phyloP scores from a whole-genome alignment of 306 rosid genomes.

The Purshia tridentata region DNA sequence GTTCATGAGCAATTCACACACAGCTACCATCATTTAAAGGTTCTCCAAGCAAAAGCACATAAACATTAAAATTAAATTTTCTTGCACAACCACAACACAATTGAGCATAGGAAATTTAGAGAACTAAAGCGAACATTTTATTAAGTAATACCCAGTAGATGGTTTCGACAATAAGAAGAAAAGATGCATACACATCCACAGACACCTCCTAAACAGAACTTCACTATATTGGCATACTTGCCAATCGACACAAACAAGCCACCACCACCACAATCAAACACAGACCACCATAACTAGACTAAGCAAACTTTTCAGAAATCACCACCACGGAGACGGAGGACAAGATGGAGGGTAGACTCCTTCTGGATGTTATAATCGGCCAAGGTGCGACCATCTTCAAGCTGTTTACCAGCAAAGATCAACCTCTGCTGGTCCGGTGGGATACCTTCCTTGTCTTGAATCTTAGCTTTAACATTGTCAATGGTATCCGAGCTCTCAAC shows the following conservation, averaged over 20 bases:
- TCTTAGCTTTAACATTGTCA: slow-evolving; percentile 23
- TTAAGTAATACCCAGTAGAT: not conserved
- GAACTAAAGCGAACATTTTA: not conserved
- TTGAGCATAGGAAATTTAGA: not conserved
- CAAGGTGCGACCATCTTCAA: slow-evolving; percentile 28
- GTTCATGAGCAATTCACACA: not conserved
- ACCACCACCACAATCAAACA: not conserved
- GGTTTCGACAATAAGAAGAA: not conserved
- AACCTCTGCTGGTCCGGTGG: slow-evolving; percentile 27
- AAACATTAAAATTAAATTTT: not conserved
- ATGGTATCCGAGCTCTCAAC: slow-evolving; percentile 31
- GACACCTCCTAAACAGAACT: not conserved
- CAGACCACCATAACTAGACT: not conserved
- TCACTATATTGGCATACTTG: not conserved
- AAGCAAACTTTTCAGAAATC: slow-evolving; percentile 1
- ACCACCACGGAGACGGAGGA: slow-evolving; percentile 51
- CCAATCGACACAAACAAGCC: not conserved
- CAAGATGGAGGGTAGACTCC: slow-evolving; percentile 37
- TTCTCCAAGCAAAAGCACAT: not conserved
- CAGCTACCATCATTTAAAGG: not conserved
- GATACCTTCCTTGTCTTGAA: slow-evolving; percentile 28
- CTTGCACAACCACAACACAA: not conserved
- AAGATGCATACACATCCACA: not conserved
- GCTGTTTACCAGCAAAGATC: slow-evolving; percentile 24
- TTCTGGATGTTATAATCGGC: slow-evolving; percentile 30